These are phyloP conservation scores for Xerocomus nothofagi DNA, from an alignment of 1,284 basidiomycete species.

Conservation along the genomic window DNA sequence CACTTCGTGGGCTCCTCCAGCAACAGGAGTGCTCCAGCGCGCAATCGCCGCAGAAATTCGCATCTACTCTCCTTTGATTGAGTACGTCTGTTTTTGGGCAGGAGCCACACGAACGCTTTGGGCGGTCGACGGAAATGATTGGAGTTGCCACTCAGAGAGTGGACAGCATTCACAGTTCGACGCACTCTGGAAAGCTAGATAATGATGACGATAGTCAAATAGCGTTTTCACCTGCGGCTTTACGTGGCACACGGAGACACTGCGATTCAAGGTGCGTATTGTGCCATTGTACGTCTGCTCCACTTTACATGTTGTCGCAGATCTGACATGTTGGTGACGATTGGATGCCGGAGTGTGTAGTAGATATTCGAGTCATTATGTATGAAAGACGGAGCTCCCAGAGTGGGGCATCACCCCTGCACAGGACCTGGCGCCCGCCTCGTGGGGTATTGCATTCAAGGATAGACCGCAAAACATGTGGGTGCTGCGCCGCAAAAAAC, in stretches of 20 bases:
- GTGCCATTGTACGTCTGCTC: slow-evolving; percentile 29
- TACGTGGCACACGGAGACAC: slow-evolving; percentile 29
- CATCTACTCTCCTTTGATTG: slow-evolving; percentile 32
- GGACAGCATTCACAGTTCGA: slow-evolving; percentile 33
- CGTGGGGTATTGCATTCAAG: slow-evolving; percentile 27
- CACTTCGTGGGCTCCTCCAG: slow-evolving; percentile 29
- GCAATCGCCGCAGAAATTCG: slow-evolving; percentile 34
- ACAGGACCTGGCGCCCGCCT: slow-evolving; percentile 27
- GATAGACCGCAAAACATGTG: slow-evolving; percentile 27
- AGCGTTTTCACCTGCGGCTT: slow-evolving; percentile 18
- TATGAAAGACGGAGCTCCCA: slow-evolving; percentile 27
- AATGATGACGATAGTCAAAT: slow-evolving; percentile 14
- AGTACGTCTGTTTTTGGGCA: slow-evolving; percentile 33
- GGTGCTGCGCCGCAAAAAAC: slow-evolving; percentile 36
- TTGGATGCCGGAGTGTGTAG: slow-evolving; percentile 24
- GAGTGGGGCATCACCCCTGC: slow-evolving; percentile 28
- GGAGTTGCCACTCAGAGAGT: slow-evolving; percentile 27
- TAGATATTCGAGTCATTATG: slow-evolving; percentile 35
- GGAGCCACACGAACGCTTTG: slow-evolving; percentile 31
- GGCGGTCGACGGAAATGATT: slow-evolving; percentile 38
- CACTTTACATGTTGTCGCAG: slow-evolving; percentile 19
- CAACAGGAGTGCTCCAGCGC: slow-evolving; percentile 27
- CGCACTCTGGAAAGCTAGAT: slow-evolving; percentile 30
- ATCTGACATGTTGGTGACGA: slow-evolving; percentile 21
- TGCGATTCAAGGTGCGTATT: slow-evolving; percentile 24